Evolutionary conservation across 495 filamentous ascomycete genomes (phyloP).

Genomic region (Podospora tetraspora): DNA sequence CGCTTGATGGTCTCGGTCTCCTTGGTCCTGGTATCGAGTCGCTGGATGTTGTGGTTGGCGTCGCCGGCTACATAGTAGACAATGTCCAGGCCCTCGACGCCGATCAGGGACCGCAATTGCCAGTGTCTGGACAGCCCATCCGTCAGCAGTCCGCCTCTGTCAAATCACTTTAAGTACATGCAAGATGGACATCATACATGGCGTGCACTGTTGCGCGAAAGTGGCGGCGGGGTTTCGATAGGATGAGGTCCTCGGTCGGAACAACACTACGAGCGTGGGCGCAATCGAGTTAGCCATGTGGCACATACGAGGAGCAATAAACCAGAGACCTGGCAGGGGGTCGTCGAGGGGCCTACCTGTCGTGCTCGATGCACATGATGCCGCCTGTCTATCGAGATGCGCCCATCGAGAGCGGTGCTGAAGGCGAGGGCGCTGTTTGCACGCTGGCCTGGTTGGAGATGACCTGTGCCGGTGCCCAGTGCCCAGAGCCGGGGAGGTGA

Average conservation of each 20-base stretch:
- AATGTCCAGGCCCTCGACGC: conserved; percentile 64
- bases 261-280: conserved; percentile 27
- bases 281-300: neutral
- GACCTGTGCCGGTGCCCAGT: too few species aligned
- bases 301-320: too few species aligned
- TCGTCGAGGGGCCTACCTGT: conserved; percentile 37
- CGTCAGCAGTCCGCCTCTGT: neutral
- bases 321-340: too few species aligned
- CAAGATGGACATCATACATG: conserved; percentile 48
- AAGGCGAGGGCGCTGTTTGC: neutral
- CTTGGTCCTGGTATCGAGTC: conserved; percentile 62
- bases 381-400: conserved; percentile 23
- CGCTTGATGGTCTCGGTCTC: conserved; percentile 71
- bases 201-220: conserved; percentile 70
- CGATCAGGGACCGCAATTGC: conserved; percentile 88
- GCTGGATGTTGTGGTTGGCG: conserved; percentile 55
- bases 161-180: neutral
- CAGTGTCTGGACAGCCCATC: conserved; percentile 59
- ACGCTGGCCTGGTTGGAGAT: neutral
- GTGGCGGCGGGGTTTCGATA: conserved; percentile 63
- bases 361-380: conserved; percentile 49
- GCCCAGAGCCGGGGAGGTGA: neutral
- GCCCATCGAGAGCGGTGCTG: conserved; percentile 21
- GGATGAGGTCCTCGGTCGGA: conserved; percentile 52
- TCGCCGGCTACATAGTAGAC: conserved; percentile 70